Conservation (phyloP, 1,284 basidiomycete genomes). For the Naganishia sp. region DNA sequence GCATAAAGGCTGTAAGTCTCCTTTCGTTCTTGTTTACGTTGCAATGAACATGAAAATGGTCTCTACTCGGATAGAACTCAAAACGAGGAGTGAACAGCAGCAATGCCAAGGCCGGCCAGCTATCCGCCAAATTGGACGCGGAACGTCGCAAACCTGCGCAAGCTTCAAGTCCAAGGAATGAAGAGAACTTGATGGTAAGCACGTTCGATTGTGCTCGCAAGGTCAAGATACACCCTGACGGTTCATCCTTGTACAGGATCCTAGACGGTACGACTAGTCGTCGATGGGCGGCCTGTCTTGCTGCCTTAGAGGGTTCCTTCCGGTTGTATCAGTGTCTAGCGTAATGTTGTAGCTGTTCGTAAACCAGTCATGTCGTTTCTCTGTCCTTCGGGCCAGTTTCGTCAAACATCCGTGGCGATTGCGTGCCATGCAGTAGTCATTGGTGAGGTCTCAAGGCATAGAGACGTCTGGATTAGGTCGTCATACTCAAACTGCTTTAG, state of each 20-base stretch:
- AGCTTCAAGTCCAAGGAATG: conserved; percentile 11
- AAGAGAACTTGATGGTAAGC: conserved; percentile 30
- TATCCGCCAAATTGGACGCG: conserved; percentile 47
- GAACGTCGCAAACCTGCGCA: conserved; percentile 38
- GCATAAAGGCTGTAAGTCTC: conserved; percentile 48
- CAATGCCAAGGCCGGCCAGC: conserved; percentile 50
- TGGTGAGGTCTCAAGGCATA: too few relatives aligned
- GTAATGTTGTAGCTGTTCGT: too few relatives aligned
- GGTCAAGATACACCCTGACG: not conserved
- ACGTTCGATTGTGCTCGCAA: not conserved
- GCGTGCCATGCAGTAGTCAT: too few relatives aligned
- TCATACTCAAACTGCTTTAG: too few relatives aligned
- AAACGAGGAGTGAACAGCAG: conserved; percentile 46
- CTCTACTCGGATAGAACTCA: conserved; percentile 11
- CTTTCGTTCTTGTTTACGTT: not conserved
- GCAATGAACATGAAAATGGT: not conserved
- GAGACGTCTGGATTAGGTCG: too few relatives aligned
- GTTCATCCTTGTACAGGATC: not conserved
- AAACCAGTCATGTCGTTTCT: too few relatives aligned
- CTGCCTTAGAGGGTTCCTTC: not conserved
- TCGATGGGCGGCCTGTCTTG: not conserved
- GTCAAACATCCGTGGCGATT: too few relatives aligned
- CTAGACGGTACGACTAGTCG: conserved; percentile 21
- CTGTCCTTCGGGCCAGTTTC: too few relatives aligned
- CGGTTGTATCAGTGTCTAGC: not conserved